phyloP scores from a whole-genome alignment of 1,139 yeast genomes.

The Geotrichum candidum region DNA sequence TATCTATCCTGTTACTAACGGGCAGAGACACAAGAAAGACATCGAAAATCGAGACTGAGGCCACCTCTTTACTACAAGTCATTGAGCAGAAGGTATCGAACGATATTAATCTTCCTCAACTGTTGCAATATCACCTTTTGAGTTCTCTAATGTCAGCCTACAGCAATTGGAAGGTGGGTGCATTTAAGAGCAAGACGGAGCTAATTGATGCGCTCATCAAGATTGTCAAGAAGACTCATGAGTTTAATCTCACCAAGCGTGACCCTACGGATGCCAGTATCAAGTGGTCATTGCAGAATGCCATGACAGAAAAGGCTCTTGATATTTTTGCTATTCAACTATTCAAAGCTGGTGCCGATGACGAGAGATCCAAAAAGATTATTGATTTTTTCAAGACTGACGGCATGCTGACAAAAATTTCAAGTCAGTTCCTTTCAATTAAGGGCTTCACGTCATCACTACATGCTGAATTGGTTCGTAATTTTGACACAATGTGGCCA shows the following conservation, averaged over 20 bases:
- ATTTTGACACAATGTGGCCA: conserved; percentile 49
- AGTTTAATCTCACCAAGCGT: neutral
- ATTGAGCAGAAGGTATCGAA: conserved; percentile 50
- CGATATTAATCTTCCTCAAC: conserved; percentile 2
- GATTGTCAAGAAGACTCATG: conserved; percentile 6
- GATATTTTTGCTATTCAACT: conserved; percentile 70
- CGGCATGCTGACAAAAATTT: conserved; percentile 31
- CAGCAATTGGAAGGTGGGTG: conserved; percentile 24
- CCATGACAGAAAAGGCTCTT: conserved; percentile 58
- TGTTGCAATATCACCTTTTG: conserved; percentile 20
- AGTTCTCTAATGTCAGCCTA: conserved; percentile 33
- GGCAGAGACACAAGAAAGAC: conserved; percentile 52
- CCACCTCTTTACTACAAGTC: conserved; percentile 45
- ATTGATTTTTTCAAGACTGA: conserved; percentile 45
- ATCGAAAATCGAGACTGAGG: conserved; percentile 25
- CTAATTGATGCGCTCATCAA: conserved; percentile 10
- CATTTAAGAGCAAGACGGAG: conserved; percentile 9
- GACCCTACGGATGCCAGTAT: conserved; percentile 2
- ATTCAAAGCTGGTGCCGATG: conserved; percentile 41
- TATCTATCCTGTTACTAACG: conserved; percentile 68
- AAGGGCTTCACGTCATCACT: conserved; percentile 42
- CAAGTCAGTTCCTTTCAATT: conserved; percentile 26
- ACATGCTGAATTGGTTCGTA: conserved; percentile 41
- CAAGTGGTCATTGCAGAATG: conserved; percentile 34
- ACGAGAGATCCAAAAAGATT: conserved; percentile 30